Conservation (phyloP, 2,329 filamentous ascomycete genomes). For the Mycosphaerella sp. region DNA sequence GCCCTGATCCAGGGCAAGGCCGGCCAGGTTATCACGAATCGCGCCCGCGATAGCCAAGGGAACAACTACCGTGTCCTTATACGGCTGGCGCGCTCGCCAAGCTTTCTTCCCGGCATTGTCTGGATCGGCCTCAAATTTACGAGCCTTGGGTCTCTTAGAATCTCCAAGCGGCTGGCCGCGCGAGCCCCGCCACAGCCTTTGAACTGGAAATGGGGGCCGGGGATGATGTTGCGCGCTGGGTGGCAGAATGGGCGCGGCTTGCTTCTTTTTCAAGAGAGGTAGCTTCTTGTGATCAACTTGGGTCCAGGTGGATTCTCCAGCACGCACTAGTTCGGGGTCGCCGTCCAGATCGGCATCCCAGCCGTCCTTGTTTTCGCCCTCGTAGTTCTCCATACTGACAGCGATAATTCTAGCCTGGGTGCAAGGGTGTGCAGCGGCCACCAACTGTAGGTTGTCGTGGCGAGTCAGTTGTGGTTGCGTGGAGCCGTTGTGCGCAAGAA, state of each 20-base stretch:
- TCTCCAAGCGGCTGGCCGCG: no score
- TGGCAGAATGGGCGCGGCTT: not conserved
- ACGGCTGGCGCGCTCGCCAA: conserved; percentile 17
- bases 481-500: no score
- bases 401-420: not conserved
- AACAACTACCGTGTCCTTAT: conserved; percentile 17
- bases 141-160: not conserved
- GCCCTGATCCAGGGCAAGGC: conserved; percentile 19
- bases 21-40: conserved; percentile 5
- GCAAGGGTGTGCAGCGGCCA: not conserved
- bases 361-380: conserved; percentile 17
- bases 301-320: not conserved
- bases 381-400: conserved; percentile 14
- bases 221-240: not conserved
- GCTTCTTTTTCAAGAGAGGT: not conserved
- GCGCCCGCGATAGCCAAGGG: conserved; percentile 19
- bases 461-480: no score
- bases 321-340: not conserved
- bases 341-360: conserved; percentile 15
- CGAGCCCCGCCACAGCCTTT: not conserved
- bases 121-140: not conserved
- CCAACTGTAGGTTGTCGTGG: no score
- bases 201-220: not conserved
- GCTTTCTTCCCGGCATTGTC: conserved; percentile 18
- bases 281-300: no score